Evolutionary conservation across 2,329 filamentous ascomycete species (phyloP).

Genomic region (Microdochium nivale): DNA sequence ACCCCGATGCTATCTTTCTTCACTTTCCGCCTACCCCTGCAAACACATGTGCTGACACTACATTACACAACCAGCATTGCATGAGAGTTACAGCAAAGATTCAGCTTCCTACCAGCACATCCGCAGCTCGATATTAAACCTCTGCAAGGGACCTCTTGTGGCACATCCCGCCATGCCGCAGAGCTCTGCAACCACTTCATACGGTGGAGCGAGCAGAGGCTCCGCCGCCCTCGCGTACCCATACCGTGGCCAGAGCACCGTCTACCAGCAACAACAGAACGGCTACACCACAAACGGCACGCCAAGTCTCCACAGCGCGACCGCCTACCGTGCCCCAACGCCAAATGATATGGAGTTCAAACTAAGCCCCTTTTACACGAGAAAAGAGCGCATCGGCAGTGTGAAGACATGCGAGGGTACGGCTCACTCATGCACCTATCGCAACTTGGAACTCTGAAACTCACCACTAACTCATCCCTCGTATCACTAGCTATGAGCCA

Average conservation of each 20-base stretch:
- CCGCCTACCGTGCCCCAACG: constrained; percentile 1
- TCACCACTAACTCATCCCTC: background rate
- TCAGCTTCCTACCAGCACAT: constrained; percentile 9
- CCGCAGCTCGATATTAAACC: constrained; percentile 3
- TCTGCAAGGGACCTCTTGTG: background rate
- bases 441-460: background rate
- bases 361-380: constrained; percentile 76
- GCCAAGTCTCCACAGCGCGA: background rate
- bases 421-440: constrained; percentile 14
- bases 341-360: constrained; percentile 38
- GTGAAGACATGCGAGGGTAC: constrained; percentile 66
- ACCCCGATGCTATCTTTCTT: background rate
- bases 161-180: background rate
- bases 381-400: constrained; percentile 55
- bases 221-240: background rate
- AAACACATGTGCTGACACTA: background rate
- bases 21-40: background rate
- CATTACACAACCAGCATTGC: constrained; percentile 9
- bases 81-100: constrained; percentile 11
- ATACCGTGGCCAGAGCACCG: background rate
- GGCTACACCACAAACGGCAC: constrained; percentile 6
- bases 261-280: background rate
- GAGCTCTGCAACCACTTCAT: background rate
- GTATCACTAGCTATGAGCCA: constrained; percentile 42
- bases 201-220: background rate